Base-by-base conservation (phyloP, 139 green algal genomes). In the Astrephomene gubernaculifera region DNA sequence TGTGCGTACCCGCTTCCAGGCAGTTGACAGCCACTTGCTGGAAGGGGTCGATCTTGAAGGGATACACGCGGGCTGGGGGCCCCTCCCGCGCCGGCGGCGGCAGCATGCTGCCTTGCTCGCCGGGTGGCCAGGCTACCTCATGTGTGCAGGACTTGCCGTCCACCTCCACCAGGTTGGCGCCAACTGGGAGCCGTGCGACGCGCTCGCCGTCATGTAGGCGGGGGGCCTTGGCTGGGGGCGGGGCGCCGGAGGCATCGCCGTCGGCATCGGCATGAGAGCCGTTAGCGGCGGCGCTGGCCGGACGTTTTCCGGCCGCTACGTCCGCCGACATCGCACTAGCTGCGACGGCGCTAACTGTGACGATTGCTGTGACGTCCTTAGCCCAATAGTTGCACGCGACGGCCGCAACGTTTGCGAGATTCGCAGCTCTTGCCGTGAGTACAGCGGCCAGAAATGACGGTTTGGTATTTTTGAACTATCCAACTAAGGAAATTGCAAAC, bases 31-130 rank as follows among this genome's bases (percentile, higher is more conserved):
- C 91, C 1, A 87, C 92, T 2, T 90, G 73, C 67, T 99, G 96
- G 79, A 99, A 99, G 22, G 95, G 93, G 85, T 99, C 96, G n/a
- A 99, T 82, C 35, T 69, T 84, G 78, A 99, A 99, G 0, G 94
- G 93, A 83, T 98, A 98, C 75, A 93, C 45, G 61, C 96, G 95
- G 0, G 94, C 95, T 57, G 92, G 90, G 0, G 89, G 75, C 1
- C 82, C 89, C 17, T 85, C 39, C 7, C 82, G 64, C 39, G 61
- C 36, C 8, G 72, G n/a, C 8, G 94, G 93, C 3, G 94, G 93
- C 67, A 87, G 36, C 60, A n/a, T 36, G 8, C 74, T 91, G 54
- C 92, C 90, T 33, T 91, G n/a, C 68, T 82, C 65, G 54, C 83
- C 87, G 31, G 89, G 88, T 17, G 95, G 94, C 94, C 93, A 97